Evolutionary conservation across 345 rosid species (phyloP).

Genomic region (Citrus australasica): DNA sequence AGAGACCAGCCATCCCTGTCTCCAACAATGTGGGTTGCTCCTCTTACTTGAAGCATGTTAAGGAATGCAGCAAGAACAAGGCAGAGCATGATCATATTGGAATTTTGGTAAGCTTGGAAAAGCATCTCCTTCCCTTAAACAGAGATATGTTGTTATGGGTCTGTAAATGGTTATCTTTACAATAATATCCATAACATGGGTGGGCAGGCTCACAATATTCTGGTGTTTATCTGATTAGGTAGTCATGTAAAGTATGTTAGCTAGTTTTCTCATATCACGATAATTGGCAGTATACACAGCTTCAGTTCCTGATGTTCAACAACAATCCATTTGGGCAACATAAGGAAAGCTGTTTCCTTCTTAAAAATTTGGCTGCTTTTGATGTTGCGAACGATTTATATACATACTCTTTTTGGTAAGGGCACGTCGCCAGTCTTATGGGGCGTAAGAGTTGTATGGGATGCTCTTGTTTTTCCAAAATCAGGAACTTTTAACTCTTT

Average conservation of each 20-base stretch:
- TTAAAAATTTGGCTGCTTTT: background rate
- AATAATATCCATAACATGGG: background rate
- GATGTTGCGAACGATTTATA: too few relatives aligned
- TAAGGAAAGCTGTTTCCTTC: background rate
- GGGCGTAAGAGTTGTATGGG: too few relatives aligned
- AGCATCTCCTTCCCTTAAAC: background rate
- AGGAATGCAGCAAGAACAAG: slow-evolving; percentile 1
- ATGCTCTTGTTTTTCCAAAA: too few relatives aligned
- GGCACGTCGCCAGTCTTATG: too few relatives aligned
- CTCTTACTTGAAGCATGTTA: background rate
- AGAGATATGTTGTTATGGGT: background rate
- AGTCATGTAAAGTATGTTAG: background rate
- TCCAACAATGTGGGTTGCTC: slow-evolving; percentile 26
- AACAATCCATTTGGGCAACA: background rate
- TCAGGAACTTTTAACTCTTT: too few relatives aligned
- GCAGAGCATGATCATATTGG: background rate
- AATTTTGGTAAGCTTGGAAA: background rate
- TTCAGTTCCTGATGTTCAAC: background rate
- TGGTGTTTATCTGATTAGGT: slow-evolving; percentile 2
- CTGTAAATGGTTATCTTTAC: background rate
- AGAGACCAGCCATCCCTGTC: slow-evolving; percentile 36
- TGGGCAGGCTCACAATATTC: slow-evolving; percentile 6
- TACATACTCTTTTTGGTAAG: too few relatives aligned
- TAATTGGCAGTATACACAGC: background rate
- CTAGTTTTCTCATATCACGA: background rate